These are phyloP conservation scores for Trametes elegans DNA, from an alignment of 768 basidiomycete species.

Conservation along the genomic window DNA sequence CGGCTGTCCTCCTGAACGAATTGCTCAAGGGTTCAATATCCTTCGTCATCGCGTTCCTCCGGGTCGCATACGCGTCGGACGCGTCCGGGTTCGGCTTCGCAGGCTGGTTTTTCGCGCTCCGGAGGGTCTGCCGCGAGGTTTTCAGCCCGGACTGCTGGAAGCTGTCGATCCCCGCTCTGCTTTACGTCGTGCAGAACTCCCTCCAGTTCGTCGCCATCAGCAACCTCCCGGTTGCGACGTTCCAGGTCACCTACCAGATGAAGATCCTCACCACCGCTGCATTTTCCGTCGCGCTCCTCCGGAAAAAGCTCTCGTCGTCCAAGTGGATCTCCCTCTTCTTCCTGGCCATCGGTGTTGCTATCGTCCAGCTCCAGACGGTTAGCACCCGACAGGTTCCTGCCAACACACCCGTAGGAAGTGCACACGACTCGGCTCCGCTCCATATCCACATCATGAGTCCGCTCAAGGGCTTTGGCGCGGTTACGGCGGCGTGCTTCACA, in stretches of 20 bases:
- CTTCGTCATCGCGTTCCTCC: slow-evolving; percentile 74
- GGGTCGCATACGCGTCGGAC: slow-evolving; percentile 40
- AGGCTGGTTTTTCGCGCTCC: slow-evolving; percentile 41
- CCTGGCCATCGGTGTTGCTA: slow-evolving; percentile 88
- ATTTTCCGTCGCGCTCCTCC: slow-evolving; percentile 82
- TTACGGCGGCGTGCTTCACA: slow-evolving; percentile 83
- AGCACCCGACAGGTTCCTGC: slow-evolving; percentile 26
- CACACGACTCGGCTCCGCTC: slow-evolving; percentile 56
- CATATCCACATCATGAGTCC: slow-evolving; percentile 73
- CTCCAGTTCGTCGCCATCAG: slow-evolving; percentile 95
- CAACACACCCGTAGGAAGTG: slow-evolving; percentile 57
- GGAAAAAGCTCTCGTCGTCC: slow-evolving; percentile 62
- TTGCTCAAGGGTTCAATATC: slow-evolving; percentile 93
- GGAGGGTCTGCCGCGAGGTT: slow-evolving; percentile 65
- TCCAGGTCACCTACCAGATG: slow-evolving; percentile 98
- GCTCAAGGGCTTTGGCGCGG: slow-evolving; percentile 79
- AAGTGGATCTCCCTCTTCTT: slow-evolving; percentile 91
- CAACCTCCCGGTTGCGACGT: slow-evolving; percentile 95
- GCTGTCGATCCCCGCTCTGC: slow-evolving; percentile 91
- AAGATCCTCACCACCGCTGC: slow-evolving; percentile 97
- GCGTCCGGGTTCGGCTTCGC: slow-evolving; percentile 27
- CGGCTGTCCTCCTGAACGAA: slow-evolving; percentile 94
- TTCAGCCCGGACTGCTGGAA: slow-evolving; percentile 97
- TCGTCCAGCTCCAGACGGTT: slow-evolving; percentile 85
- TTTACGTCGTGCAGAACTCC: slow-evolving; percentile 95